Base-by-base conservation (phyloP, 2,329 filamentous ascomycete genomes). In the Alternaria alternata region DNA sequence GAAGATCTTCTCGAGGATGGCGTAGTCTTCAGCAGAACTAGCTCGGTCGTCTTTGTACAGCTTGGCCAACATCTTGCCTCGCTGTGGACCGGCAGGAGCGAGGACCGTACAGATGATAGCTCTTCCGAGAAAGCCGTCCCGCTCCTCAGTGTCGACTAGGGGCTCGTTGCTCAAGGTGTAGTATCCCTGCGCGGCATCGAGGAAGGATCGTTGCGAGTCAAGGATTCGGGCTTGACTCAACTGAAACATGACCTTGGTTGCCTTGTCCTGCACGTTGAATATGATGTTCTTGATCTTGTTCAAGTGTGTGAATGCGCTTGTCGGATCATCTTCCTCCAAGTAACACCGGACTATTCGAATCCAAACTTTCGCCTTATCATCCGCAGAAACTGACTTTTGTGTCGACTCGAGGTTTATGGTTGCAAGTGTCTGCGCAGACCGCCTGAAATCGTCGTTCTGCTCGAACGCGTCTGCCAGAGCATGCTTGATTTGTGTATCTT, bases 1-100 rank as follows among this genome's bases (percentile, higher is more conserved):
- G 78, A 96, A 97, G 88, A 99, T 98, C 83, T 98, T 98, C 82
- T 98, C 95, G 14, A 99, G 83, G 54, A 99, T 97, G 49, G 88
- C 84, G 74, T 91, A 94, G 80, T 98, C 92, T 32, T 90, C 87
- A 2, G 95, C 86, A 51, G 89, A 87, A 4, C 84, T 83, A 0
- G 92, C 86, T 30, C 95, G 88, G 67, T 98, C 95, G 78, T 99
- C 95, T 79, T 96, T 97, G 86, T 97, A 97, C 14, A 99, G 83
- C 54, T 91, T 89, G 5, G 89, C 92, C 18, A 99, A 86, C 43
- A 90, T 89, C 47, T 92, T 88, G 64, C 91, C 93, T 54, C 95
- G 89, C 72, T 89, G 85, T 0, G 95, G 95, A 0, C 95, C 95
- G 0, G 95, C 95, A 2, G 94, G 94, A 0, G 94, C 94, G 3